Conservation (phyloP, 495 filamentous ascomycete genomes). For the Neurospora hispaniola region DNA sequence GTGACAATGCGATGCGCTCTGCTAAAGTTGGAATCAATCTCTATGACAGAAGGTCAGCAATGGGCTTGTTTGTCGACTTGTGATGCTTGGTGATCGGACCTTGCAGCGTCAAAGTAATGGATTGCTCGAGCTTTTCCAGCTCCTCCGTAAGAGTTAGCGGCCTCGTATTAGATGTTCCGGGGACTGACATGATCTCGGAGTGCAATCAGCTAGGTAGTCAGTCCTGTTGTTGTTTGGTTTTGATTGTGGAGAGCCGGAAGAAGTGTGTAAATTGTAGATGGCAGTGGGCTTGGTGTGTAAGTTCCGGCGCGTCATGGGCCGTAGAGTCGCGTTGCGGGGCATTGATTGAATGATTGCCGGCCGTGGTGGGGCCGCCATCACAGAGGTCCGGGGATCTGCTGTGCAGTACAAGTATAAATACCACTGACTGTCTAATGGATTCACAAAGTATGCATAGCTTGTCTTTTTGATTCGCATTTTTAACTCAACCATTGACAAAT, state of each 20-base stretch:
- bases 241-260: neutral
- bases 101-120: slow-evolving; percentile 92
- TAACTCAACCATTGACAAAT: neutral
- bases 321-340: neutral
- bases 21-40: slow-evolving; percentile 98
- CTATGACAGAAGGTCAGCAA: slow-evolving; percentile 32
- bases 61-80: neutral
- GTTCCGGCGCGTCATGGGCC: neutral
- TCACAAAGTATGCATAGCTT: neutral
- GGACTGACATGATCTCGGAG: slow-evolving; percentile 27
- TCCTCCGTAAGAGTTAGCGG: slow-evolving; percentile 83
- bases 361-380: neutral
- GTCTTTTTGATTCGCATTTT: neutral
- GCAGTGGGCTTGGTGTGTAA: neutral
- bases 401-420: neutral
- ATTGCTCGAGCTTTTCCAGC: slow-evolving; percentile 91
- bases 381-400: neutral
- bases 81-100: slow-evolving; percentile 35
- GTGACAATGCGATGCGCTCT: slow-evolving; percentile 95
- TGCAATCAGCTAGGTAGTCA: neutral
- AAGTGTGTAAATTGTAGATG: neutral
- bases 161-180: slow-evolving; percentile 42
- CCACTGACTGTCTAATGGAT: neutral
- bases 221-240: neutral
- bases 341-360: neutral